Conservation (phyloP, 805 yeast species). For the Myxozyma vanderwaltii region DNA sequence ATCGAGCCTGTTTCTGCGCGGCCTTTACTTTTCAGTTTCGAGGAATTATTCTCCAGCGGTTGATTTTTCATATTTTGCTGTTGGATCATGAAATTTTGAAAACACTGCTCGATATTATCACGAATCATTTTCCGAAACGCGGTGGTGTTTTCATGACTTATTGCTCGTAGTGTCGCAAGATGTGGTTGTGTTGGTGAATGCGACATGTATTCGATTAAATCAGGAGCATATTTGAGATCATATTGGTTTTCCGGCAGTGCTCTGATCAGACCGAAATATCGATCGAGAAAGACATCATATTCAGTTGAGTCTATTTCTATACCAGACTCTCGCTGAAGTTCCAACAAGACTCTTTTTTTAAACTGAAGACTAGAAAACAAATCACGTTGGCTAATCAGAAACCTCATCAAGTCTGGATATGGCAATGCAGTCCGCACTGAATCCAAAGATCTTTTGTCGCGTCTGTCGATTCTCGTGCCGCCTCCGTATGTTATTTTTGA, state of each 20-base stretch:
- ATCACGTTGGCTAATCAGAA: neutral
- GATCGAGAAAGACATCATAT: slow-evolving; percentile 1
- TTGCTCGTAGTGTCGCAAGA: slow-evolving; percentile 10
- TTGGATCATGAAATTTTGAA: slow-evolving; percentile 1
- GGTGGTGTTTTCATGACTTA: neutral
- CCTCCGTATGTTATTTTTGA: too few relatives aligned
- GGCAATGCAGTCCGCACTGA: too few relatives aligned
- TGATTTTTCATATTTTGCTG: too few relatives aligned
- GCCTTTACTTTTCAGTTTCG: neutral
- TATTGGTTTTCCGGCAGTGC: slow-evolving; percentile 19
- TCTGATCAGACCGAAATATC: slow-evolving; percentile 1
- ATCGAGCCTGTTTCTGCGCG: neutral
- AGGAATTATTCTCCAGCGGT: too few relatives aligned
- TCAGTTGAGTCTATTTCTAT: neutral
- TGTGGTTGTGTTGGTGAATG: slow-evolving; percentile 24
- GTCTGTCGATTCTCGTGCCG: too few relatives aligned
- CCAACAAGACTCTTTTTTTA: neutral
- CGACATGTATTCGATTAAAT: slow-evolving; percentile 12
- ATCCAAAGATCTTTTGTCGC: too few relatives aligned
- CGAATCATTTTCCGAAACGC: neutral
- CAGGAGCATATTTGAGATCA: slow-evolving; percentile 11
- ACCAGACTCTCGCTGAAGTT: too few relatives aligned
- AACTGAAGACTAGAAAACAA: neutral
- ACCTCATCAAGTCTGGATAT: neutral
- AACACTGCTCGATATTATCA: neutral